Conservation (phyloP, 495 filamentous ascomycete genomes). For the Beverwykella pulmonaria region DNA sequence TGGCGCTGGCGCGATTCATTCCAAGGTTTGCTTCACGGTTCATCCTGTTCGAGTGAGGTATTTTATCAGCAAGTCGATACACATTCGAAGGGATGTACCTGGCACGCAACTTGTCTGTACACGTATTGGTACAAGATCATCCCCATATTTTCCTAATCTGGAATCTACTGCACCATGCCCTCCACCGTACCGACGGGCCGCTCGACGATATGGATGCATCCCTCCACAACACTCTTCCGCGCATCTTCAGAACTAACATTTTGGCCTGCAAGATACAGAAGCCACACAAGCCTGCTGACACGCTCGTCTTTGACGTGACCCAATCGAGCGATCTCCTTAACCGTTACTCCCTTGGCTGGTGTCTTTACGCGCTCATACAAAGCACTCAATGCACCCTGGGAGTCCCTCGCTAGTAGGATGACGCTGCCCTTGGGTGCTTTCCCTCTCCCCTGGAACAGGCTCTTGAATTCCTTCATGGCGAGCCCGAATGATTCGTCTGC, state of each 20-base stretch:
- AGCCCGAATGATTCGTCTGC: slow-evolving; percentile 63
- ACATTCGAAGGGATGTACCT: no score
- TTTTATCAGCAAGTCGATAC: no score
- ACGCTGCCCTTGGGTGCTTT: slow-evolving; percentile 74
- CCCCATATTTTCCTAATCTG: no score
- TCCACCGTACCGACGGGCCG: slow-evolving; percentile 84
- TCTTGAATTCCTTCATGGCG: slow-evolving; percentile 74
- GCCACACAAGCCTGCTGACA: slow-evolving; percentile 78
- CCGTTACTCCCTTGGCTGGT: slow-evolving; percentile 42
- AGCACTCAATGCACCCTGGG: slow-evolving; percentile 65
- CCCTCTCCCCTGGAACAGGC: slow-evolving; percentile 70
- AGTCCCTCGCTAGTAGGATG: slow-evolving; percentile 70
- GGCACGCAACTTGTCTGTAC: no score
- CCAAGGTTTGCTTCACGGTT: no score
- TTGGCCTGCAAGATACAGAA: slow-evolving; percentile 85
- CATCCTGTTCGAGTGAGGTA: no score
- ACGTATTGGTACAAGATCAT: no score
- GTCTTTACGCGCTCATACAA: slow-evolving; percentile 61
- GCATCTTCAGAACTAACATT: slow-evolving; percentile 84
- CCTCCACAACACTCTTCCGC: slow-evolving; percentile 80
- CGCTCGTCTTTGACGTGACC: slow-evolving; percentile 77
- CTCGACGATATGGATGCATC: slow-evolving; percentile 84
- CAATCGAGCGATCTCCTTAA: slow-evolving; percentile 54
- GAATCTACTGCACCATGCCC: slow-evolving; percentile 61
- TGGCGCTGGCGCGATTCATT: no score